Evolutionary conservation across 1,139 yeast genomes (phyloP), one percentile per base, ranked within the genome.

Genomic region (Pneumocystis oryctolagi): DNA sequence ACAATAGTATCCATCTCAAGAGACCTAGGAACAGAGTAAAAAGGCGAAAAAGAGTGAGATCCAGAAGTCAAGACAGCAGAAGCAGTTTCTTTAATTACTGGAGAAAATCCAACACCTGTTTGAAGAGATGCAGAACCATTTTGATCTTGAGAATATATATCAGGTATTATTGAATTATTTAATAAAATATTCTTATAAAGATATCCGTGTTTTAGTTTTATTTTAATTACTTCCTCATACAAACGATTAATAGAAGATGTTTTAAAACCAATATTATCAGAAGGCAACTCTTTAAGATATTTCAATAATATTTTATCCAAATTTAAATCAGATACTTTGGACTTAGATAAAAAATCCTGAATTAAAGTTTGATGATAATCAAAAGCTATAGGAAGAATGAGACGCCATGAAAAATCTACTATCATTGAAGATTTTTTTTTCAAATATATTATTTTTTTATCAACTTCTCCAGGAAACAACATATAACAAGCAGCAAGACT

Each of bases 1-100:
- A 72, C 74, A 31, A 79, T 74, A 60, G 73, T 76, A 39, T 78
- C 80, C 68, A 81, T 73, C 67, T 81, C 84, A 57, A 81, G 76
- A 0, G 83, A 82, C 0, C 74, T 77, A 9, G 55, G 31, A 20
- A 57, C 20, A 60, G 42, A 42, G 25, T 47, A 12, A 47, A 20
- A 25, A 47, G 28, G 25, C 16, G 12, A 28, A 47, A 2, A 14
- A 47, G 55, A 20, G 5, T 12, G 1, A 47, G 31, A 47, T 25
- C n/a, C n/a, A 47, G 55, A 9, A 25, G 55, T 9, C 3, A 47
- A 20, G 1, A 28, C 30, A 9, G 55, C 5, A 25, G 55, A 12
- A 47, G n/a, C 31, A 9, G 31, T 47, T 47, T 47, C 55, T 4
- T 28, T 47, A 25, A 47, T 47, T 47, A 47, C n/a, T 12, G 55